A percentile compares a stretch with the other conserved stretches of the same genome.
phyloP scores from a whole-genome alignment of 1,284 basidiomycete genomes.

The Hypsizygus ulmarius region DNA sequence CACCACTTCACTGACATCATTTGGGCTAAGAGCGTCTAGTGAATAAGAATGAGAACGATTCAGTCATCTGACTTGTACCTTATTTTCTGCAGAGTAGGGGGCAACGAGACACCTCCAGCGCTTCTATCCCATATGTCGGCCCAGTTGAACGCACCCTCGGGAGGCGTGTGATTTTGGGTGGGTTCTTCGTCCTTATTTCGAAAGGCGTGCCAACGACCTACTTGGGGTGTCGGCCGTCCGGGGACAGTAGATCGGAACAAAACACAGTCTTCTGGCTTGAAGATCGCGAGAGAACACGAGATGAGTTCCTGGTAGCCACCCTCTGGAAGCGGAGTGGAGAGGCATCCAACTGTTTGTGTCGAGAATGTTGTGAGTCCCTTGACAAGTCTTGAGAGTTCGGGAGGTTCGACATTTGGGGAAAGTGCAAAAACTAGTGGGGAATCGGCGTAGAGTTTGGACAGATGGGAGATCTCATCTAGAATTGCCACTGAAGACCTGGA shows the following conservation, averaged over 20 bases:
- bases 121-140: conserved; percentile 46
- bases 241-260: conserved; percentile 60
- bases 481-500: conserved; percentile 35
- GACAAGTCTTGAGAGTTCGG: conserved; percentile 46
- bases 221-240: conserved; percentile 53
- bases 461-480: conserved; percentile 31
- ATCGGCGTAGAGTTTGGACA: conserved; percentile 32
- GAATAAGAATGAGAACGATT: neutral
- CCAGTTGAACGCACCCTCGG: conserved; percentile 41
- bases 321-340: conserved; percentile 46
- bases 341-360: conserved; percentile 52
- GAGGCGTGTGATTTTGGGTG: conserved; percentile 26
- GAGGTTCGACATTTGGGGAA: conserved; percentile 38
- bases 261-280: conserved; percentile 37
- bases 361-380: conserved; percentile 41
- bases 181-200: conserved; percentile 30
- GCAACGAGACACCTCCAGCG: conserved; percentile 28
- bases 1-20: conserved; percentile 48
- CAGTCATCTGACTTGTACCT: conserved; percentile 30
- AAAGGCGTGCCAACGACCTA: conserved; percentile 66
- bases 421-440: conserved; percentile 51
- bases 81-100: conserved; percentile 34
- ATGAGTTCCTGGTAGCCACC: conserved; percentile 26
- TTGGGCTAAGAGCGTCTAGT: conserved; percentile 25
- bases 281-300: conserved; percentile 52